phyloP scores from a whole-genome alignment of 805 yeast genomes.

The Sugiyamaella americana region DNA sequence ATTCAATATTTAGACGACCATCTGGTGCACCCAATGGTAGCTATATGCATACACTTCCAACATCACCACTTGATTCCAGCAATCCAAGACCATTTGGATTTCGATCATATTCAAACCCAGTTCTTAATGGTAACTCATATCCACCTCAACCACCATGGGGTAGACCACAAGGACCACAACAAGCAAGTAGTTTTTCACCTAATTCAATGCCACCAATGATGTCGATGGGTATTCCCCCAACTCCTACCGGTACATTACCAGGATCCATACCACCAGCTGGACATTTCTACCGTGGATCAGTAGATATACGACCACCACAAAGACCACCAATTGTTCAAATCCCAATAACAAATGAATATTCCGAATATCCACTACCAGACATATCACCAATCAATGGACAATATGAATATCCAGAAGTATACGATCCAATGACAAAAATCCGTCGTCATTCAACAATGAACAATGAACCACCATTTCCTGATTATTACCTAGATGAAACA shows the following conservation, averaged over 20 bases:
- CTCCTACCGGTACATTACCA: background rate
- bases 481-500: constrained; percentile 3
- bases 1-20: background rate
- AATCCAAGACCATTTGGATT: background rate
- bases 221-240: background rate
- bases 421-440: background rate
- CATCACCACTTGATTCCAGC: background rate
- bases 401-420: background rate
- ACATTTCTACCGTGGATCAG: background rate
- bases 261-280: too few relatives aligned
- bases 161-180: too few relatives aligned
- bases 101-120: background rate
- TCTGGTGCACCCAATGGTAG: too few relatives aligned
- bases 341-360: constrained; percentile 6
- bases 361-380: constrained; percentile 3
- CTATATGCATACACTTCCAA: background rate
- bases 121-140: background rate
- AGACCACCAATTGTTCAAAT: constrained; percentile 3
- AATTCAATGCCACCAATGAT: background rate
- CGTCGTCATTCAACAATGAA: background rate
- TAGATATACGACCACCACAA: background rate
- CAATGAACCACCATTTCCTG: constrained; percentile 3
- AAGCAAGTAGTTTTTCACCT: too few relatives aligned
- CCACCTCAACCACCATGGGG: background rate
- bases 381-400: background rate